Conservation (phyloP, 352 stramenopile genomes). For the Saprolegnia diclina region DNA sequence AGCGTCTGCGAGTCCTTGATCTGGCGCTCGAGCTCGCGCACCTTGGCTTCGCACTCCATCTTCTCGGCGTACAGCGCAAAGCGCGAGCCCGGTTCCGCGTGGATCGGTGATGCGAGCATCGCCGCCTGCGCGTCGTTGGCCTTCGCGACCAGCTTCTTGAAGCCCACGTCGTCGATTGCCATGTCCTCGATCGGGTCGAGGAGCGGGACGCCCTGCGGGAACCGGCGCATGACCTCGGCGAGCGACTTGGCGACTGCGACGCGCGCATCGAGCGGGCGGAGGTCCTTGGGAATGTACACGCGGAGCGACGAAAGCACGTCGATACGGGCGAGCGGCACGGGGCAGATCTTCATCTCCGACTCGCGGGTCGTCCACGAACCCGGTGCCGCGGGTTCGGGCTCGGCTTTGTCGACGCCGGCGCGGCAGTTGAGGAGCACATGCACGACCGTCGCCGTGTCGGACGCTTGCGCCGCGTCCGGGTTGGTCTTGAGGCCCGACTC, state of each 20-base stretch:
- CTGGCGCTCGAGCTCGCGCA: constrained; percentile 90
- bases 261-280: constrained; percentile 64
- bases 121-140: constrained; percentile 67
- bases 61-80: constrained; percentile 90
- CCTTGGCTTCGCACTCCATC: constrained; percentile 87
- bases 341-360: constrained; percentile 81
- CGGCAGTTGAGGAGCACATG: constrained; percentile 75
- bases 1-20: constrained; percentile 93
- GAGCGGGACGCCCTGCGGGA: constrained; percentile 81
- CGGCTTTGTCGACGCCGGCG: constrained; percentile 32
- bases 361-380: constrained; percentile 53
- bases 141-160: constrained; percentile 86
- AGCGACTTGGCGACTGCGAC: constrained; percentile 73
- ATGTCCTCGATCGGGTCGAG: constrained; percentile 94
- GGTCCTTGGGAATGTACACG: constrained; percentile 81
- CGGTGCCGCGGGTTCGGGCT: constrained; percentile 51
- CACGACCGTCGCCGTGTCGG: constrained; percentile 49
- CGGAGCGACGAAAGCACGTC: constrained; percentile 72
- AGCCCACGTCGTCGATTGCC: constrained; percentile 88
- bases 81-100: constrained; percentile 51
- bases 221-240: constrained; percentile 67
- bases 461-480: constrained; percentile 53
- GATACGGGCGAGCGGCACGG: constrained; percentile 70
- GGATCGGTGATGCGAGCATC: constrained; percentile 58
- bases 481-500: constrained; percentile 61